phyloP scores from a whole-genome alignment of 805 yeast genomes.

The Hanseniaspora vineae region DNA sequence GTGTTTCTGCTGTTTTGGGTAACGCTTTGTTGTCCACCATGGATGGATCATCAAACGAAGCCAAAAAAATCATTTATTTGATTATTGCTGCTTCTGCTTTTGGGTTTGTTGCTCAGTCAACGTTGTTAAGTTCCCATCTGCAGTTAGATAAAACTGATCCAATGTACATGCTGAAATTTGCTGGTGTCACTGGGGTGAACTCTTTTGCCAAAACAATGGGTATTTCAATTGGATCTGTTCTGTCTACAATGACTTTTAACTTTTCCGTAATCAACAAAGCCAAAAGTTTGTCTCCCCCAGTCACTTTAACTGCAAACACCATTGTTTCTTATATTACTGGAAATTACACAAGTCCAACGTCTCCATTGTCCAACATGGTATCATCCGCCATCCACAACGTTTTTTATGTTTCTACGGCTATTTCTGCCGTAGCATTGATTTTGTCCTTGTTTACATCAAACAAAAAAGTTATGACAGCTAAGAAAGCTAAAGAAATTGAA shows the following conservation, averaged over 20 bases:
- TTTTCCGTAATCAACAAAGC: constrained; percentile 12
- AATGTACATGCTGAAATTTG: constrained; percentile 11
- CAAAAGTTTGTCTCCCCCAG: constrained; percentile 1
- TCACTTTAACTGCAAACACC: constrained; percentile 9
- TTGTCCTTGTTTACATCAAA: constrained; percentile 12
- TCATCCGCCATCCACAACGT: constrained; percentile 13
- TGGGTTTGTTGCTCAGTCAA: constrained; percentile 24
- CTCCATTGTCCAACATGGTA: constrained; percentile 9
- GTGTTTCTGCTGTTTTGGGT: constrained; percentile 21
- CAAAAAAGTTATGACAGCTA: constrained; percentile 5
- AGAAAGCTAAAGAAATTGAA: neutral
- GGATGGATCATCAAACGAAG: constrained; percentile 18
- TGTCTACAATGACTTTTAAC: constrained; percentile 15
- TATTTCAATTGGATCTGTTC: constrained; percentile 15
- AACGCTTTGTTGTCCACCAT: constrained; percentile 23
- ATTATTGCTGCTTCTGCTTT: constrained; percentile 27
- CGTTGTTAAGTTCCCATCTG: constrained; percentile 20
- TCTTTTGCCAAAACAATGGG: constrained; percentile 16
- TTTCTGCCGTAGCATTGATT: constrained; percentile 10
- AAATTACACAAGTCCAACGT: constrained; percentile 14
- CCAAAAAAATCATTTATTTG: constrained; percentile 24
- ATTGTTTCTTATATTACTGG: constrained; percentile 11
- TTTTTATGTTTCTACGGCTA: constrained; percentile 14
- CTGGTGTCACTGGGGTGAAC: constrained; percentile 14
- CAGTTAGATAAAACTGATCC: constrained; percentile 12